phyloP scores from a whole-genome alignment of 495 filamentous ascomycete species.

The Aspergillus heteromorphus region DNA sequence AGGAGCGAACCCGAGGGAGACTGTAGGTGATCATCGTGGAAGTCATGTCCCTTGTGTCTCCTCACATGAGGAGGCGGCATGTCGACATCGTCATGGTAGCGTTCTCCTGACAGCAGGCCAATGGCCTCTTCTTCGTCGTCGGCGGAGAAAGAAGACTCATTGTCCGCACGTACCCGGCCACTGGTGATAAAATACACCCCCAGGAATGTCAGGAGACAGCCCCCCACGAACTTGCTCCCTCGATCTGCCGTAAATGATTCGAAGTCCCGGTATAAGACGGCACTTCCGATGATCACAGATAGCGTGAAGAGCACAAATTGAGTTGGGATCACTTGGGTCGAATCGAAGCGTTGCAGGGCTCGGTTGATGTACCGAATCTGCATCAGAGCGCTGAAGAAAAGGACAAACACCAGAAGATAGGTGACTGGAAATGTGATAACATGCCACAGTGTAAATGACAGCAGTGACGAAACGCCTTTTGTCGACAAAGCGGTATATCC shows the following conservation, averaged over 20 bases:
- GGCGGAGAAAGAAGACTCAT: slow-evolving; percentile 41
- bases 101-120: slow-evolving; percentile 39
- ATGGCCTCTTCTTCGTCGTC: slow-evolving; percentile 47
- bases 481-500: slow-evolving; percentile 94
- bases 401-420: slow-evolving; percentile 71
- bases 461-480: slow-evolving; percentile 90
- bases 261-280: slow-evolving; percentile 90
- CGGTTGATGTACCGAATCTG: slow-evolving; percentile 96
- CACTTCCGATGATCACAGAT: slow-evolving; percentile 89
- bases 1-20: slow-evolving; percentile 33
- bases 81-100: slow-evolving; percentile 36
- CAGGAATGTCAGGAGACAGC: slow-evolving; percentile 84
- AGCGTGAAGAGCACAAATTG: slow-evolving; percentile 97
- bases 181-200: slow-evolving; percentile 93
- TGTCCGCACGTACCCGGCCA: slow-evolving; percentile 39
- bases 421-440: slow-evolving; percentile 87
- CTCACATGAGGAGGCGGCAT: slow-evolving; percentile 24
- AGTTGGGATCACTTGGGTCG: slow-evolving; percentile 92
- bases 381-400: slow-evolving; percentile 81
- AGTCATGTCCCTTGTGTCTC: slow-evolving; percentile 10
- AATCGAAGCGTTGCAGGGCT: slow-evolving; percentile 89
- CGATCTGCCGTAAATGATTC: slow-evolving; percentile 65
- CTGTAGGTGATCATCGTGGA: slow-evolving; percentile 15
- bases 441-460: slow-evolving; percentile 81
- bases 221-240: slow-evolving; percentile 78